These are phyloP conservation scores for Ilex asprella DNA, from an alignment of 257 asterid genomes.

Conservation along the genomic window DNA sequence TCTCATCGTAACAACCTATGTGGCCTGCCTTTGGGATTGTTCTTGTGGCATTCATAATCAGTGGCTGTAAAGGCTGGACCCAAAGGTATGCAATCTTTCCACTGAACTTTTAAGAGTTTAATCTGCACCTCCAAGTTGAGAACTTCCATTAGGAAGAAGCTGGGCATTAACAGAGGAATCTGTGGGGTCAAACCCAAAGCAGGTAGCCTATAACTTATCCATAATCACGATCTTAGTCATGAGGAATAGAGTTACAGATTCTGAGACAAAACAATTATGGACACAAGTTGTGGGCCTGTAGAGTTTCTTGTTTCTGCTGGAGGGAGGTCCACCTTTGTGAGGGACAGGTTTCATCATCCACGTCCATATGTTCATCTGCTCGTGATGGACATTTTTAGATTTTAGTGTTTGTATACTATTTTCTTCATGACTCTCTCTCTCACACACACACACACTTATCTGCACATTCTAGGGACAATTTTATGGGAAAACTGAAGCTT, in stretches of 20 bases:
- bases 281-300: constrained; percentile 4
- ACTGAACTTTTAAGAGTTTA: background rate
- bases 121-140: constrained; percentile 11
- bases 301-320: too few relatives aligned
- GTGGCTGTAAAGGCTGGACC: background rate
- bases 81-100: background rate
- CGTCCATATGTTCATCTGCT: constrained; percentile 11
- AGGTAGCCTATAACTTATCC: background rate
- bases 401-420: constrained; percentile 32
- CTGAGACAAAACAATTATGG: too few relatives aligned
- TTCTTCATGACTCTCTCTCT: too few relatives aligned
- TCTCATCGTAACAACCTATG: too few relatives aligned
- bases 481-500: constrained; percentile 30
- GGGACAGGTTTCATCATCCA: constrained; percentile 19
- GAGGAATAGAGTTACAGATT: too few relatives aligned
- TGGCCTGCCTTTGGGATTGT: too few relatives aligned
- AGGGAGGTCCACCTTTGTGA: constrained; percentile 9
- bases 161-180: too few relatives aligned
- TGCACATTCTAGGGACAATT: constrained; percentile 20
- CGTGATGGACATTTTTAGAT: constrained; percentile 30
- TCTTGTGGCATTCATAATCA: too few relatives aligned
- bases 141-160: constrained; percentile 12
- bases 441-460: too few relatives aligned
- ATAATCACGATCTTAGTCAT: too few relatives aligned
- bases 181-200: constrained; percentile 1